Evolutionary conservation across 1,139 yeast genomes (phyloP), one percentile per base, ranked within the genome.

Genomic region (Hyphopichia pseudoburtonii): DNA sequence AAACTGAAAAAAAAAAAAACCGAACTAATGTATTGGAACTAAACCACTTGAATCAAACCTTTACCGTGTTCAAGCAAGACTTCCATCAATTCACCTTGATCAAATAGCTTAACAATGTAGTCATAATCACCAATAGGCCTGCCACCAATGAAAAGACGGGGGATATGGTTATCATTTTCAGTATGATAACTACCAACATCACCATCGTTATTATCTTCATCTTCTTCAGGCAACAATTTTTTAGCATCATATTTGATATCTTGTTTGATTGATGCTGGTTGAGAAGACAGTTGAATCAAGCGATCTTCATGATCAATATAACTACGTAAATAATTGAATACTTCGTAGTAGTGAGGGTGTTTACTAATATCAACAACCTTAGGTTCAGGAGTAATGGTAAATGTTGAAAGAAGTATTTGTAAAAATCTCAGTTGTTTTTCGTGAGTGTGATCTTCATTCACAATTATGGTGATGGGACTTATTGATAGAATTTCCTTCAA

Each of bases 381-480:
- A 14, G 68, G 61, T 40, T 64, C 66, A 1, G 70, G 70, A n/a
- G 50, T 54, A 21, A 64, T 59, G 38, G 49, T 49, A 14, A 62
- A 41, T 18, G 46, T 48, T 17, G 38, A 34, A 14, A 48, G 40
- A 21, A 64, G 44, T 9, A 56, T 54, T 19, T 54, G 52, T 33
- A 46, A 48, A 17, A 59, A 52, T 35, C 45, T 37, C 18, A 48
- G 51, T 41, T 60, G 62, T 33, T 52, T 43, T 10, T 41, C 33
- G 7, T 50, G 38, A 3, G 39, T 30, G 8, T 17, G 11, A 11
- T 29, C 32, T 9, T 47, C 49, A 32, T 50, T 51, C 4, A 54
- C 41, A 30, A 60, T 42, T 8, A 63, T 40, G 10, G 60, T 52
- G 16, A 62, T 52, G 5, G 66, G 56, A 29, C 57, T 52, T 4